phyloP scores from a whole-genome alignment of 768 basidiomycete species.

The Podaxis mareebaensis region DNA sequence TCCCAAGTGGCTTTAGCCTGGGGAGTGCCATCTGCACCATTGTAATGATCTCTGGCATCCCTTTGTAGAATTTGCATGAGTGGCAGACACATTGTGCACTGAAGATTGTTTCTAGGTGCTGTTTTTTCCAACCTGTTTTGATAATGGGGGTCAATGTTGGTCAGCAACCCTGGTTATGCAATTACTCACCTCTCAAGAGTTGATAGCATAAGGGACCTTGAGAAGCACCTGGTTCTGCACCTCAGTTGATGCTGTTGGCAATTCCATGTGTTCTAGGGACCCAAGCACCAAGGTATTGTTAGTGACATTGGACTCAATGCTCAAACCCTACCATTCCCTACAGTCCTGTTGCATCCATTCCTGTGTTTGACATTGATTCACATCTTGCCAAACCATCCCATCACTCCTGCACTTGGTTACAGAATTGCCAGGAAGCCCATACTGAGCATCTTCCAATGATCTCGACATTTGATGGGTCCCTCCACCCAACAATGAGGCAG shows the following conservation, averaged over 20 bases:
- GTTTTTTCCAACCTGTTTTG: slow-evolving; percentile 72
- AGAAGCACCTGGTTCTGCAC: slow-evolving; percentile 86
- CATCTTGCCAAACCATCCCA: no score
- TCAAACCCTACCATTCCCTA: no score
- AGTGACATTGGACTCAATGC: no score
- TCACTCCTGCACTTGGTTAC: no score
- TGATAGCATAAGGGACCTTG: slow-evolving; percentile 90
- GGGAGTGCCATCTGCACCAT: slow-evolving; percentile 87
- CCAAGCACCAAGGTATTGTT: slow-evolving; percentile 21
- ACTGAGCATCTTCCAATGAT: no score
- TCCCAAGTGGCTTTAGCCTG: slow-evolving; percentile 91
- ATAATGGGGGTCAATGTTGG: slow-evolving; percentile 1
- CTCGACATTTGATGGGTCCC: no score
- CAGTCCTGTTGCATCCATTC: no score
- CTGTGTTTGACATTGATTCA: no score
- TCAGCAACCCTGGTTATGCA: not conserved
- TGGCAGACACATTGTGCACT: slow-evolving; percentile 83
- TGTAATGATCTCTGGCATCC: slow-evolving; percentile 71
- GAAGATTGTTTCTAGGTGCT: slow-evolving; percentile 76
- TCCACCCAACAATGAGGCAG: no score
- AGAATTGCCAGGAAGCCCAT: no score
- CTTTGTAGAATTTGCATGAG: slow-evolving; percentile 87
- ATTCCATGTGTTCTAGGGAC: slow-evolving; percentile 70
- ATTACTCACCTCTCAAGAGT: slow-evolving; percentile 75
- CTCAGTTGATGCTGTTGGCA: slow-evolving; percentile 71